phyloP scores from a whole-genome alignment of 208 protist genomes.

The Naegleria lovaniensis region DNA sequence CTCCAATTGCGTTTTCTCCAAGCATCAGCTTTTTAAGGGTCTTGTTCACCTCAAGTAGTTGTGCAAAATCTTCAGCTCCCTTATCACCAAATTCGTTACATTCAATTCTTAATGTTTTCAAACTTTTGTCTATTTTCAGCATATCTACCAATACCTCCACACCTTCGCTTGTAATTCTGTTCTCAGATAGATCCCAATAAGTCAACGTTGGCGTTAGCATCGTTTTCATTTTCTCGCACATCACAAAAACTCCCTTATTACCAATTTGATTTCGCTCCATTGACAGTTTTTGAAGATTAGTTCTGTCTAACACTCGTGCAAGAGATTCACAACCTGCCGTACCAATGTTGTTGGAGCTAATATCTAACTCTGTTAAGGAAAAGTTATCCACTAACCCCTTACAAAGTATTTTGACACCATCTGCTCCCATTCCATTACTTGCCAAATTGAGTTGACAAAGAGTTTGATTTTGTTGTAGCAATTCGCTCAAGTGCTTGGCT shows the following conservation, averaged over 20 bases:
- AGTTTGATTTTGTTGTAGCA: slow-evolving; percentile 66
- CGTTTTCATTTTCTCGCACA: neutral
- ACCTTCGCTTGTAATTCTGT: neutral
- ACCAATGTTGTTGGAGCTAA: slow-evolving; percentile 71
- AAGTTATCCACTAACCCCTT: slow-evolving; percentile 58
- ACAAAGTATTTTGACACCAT: slow-evolving; percentile 50
- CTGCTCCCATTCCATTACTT: slow-evolving; percentile 71
- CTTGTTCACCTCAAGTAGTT: slow-evolving; percentile 64
- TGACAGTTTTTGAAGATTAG: neutral
- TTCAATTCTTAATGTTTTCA: slow-evolving; percentile 1
- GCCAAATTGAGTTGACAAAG: slow-evolving; percentile 71
- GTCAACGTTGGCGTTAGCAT: neutral
- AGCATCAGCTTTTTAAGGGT: slow-evolving; percentile 51
- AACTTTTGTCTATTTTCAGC: slow-evolving; percentile 8
- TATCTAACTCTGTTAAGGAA: slow-evolving; percentile 66
- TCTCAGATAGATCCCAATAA: neutral
- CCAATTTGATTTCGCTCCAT: slow-evolving; percentile 16
- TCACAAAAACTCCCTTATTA: neutral
- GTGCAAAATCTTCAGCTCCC: slow-evolving; percentile 53
- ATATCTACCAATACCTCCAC: neutral
- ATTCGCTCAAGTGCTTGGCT: slow-evolving; percentile 60
- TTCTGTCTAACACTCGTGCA: neutral
- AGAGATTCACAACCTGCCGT: neutral
- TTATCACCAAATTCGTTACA: slow-evolving; percentile 51
- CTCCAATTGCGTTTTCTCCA: slow-evolving; percentile 55